These are phyloP conservation scores for Chaetomium olivaceum DNA, from an alignment of 2,329 filamentous ascomycete species.

Conservation along the genomic window DNA sequence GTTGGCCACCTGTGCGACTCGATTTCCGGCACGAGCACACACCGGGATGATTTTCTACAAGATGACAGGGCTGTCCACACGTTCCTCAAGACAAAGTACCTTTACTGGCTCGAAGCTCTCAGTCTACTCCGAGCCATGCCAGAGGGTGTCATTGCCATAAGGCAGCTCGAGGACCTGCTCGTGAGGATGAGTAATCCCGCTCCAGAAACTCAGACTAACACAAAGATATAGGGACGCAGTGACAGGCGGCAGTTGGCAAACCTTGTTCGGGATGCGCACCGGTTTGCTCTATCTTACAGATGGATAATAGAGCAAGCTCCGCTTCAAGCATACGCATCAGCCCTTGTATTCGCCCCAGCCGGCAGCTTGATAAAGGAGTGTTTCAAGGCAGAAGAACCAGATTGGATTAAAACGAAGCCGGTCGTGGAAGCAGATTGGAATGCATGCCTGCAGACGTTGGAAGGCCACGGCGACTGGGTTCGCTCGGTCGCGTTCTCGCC, in stretches of 20 bases:
- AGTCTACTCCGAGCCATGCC: constrained; percentile 23
- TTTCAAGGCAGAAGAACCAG: constrained; percentile 22
- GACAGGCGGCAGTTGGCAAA: background rate
- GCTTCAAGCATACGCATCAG: constrained; percentile 28
- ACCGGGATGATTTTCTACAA: background rate
- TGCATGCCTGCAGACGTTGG: constrained; percentile 14
- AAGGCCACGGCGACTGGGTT: constrained; percentile 17
- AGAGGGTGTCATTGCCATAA: constrained; percentile 20
- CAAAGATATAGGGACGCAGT: constrained; percentile 5
- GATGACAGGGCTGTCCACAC: constrained; percentile 7
- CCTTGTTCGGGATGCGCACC: constrained; percentile 23
- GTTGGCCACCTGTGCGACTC: constrained; percentile 21
- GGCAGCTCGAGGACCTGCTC: constrained; percentile 21
- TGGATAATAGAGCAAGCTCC: constrained; percentile 25
- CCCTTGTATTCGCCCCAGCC: constrained; percentile 26
- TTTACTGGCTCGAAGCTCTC: constrained; percentile 30
- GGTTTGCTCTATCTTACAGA: constrained; percentile 24
- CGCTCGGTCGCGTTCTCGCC: constrained; percentile 19
- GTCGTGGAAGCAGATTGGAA: constrained; percentile 19
- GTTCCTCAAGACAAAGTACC: constrained; percentile 26
- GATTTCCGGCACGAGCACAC: background rate
- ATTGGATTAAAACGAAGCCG: constrained; percentile 21
- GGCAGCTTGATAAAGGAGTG: constrained; percentile 14
- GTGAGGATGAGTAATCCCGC: constrained; percentile 11
- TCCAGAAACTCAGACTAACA: background rate